Evolutionary conservation across 2,329 filamentous ascomycete species (phyloP), one percentile per base, ranked within the genome.

Genomic region (Onygenales sp.): DNA sequence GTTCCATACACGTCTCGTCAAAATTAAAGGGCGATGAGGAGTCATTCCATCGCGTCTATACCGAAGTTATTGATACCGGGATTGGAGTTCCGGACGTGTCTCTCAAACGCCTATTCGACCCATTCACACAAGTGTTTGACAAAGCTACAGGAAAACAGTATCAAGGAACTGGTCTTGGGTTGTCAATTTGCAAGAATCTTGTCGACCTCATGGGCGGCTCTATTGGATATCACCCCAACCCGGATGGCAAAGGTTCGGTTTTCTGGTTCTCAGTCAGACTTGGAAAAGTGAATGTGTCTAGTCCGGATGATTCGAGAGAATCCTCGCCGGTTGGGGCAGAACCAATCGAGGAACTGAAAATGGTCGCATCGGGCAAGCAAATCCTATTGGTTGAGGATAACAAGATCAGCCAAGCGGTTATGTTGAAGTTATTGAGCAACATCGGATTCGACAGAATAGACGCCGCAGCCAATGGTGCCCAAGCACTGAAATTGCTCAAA

Each of bases 161-260:
- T 54, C 77, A 79, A 56, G 78, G 79, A 3, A 81, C 78, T 4
- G 79, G 79, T 0, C 66, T 82, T 2, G 79, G 79, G 2, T 65
- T 82, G 2, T 78, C 77, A 8, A 82, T 82, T 39, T 80, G 77
- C 57, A 81, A 80, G 59, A 78, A 74, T 51, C 62, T 82, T 9
- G 74, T 74, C 0, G 76, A 80, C 59, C 68, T 81, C 27, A 81
- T 82, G 78, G 77, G 76, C 21, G 81, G 81, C 1, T 64, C 72
- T 2, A 72, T 79, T 14, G 75, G 75, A 4, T 77, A 71, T 46
- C 60, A 59, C 21, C 58, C 65, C 0, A 80, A 80, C 50, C 70
- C 71, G 0, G 69, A 74, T 10, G 67, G 69, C 2, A 63, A 62
- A 1, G 78, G 78, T 6, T 80, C 77, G 58, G 58, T 77, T 2